Evolutionary conservation across 805 yeast species (phyloP).

Genomic region (Cyberlindnera bimundalis): DNA sequence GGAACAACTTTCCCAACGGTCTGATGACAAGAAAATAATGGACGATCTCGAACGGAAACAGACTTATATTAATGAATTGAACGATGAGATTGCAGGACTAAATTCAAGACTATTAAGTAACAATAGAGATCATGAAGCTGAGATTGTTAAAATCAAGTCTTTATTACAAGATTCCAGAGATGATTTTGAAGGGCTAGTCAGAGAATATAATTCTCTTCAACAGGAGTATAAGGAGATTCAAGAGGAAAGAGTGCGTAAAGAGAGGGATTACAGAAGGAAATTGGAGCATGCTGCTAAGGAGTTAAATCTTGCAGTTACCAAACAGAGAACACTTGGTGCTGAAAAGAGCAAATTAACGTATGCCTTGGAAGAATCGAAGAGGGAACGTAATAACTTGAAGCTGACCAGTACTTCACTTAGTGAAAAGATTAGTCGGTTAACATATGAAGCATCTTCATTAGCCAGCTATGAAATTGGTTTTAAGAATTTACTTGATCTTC

Average conservation of each 20-base stretch:
- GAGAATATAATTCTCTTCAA: slow-evolving; percentile 27
- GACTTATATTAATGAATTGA: slow-evolving; percentile 17
- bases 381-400: slow-evolving; percentile 37
- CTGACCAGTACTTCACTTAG: slow-evolving; percentile 36
- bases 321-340: slow-evolving; percentile 40
- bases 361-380: slow-evolving; percentile 35
- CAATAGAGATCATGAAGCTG: slow-evolving; percentile 15
- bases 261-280: slow-evolving; percentile 28
- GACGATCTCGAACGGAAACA: slow-evolving; percentile 16
- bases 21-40: slow-evolving; percentile 9
- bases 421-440: slow-evolving; percentile 35
- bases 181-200: slow-evolving; percentile 20
- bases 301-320: slow-evolving; percentile 39
- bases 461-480: slow-evolving; percentile 39
- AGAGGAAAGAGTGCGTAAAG: slow-evolving; percentile 29
- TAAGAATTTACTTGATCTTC: slow-evolving; percentile 38
- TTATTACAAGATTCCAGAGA: slow-evolving; percentile 15
- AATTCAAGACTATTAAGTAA: slow-evolving; percentile 12
- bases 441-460: slow-evolving; percentile 24
- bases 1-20: background rate
- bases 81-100: slow-evolving; percentile 15
- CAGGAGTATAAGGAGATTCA: slow-evolving; percentile 22
- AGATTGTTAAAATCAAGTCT: slow-evolving; percentile 11
- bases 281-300: slow-evolving; percentile 37
- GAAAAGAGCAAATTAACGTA: slow-evolving; percentile 43